A percentile compares a stretch with the other conserved stretches of the same genome.
Conservation (phyloP, 2,329 filamentous ascomycete species). For the Colletotrichum limetticola region DNA sequence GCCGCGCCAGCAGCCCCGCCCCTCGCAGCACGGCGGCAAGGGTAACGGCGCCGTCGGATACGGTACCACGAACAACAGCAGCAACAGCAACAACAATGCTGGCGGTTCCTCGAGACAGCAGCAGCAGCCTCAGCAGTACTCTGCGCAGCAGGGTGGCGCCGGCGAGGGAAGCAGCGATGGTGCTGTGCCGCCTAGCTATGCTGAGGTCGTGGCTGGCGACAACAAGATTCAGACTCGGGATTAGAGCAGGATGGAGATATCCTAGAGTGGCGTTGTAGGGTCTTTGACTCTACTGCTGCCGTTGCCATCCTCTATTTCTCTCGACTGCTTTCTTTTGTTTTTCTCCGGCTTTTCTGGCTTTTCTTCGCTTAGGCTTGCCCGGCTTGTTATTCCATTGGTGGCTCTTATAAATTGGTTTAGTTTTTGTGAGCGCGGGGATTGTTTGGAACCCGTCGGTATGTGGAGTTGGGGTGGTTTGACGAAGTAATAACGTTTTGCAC, state of each 20-base stretch:
- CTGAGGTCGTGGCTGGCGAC: slow-evolving; percentile 85
- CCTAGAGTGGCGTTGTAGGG: neutral
- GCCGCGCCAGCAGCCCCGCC: slow-evolving; percentile 45
- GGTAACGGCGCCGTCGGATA: slow-evolving; percentile 52
- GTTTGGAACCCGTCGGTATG: neutral
- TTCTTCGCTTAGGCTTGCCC: neutral
- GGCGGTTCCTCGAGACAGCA: slow-evolving; percentile 34
- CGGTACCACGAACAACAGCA: slow-evolving; percentile 51
- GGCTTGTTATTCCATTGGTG: neutral
- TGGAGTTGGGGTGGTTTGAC: slow-evolving; percentile 3
- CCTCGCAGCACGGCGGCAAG: slow-evolving; percentile 43
- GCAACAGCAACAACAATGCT: slow-evolving; percentile 39
- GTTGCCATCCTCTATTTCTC: neutral
- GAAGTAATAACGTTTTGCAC: slow-evolving; percentile 20
- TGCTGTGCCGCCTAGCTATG: slow-evolving; percentile 82
- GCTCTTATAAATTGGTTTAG: slow-evolving; percentile 2
- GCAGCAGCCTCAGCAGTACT: slow-evolving; percentile 38
- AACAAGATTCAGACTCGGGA: slow-evolving; percentile 85
- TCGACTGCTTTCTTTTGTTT: neutral
- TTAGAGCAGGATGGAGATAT: slow-evolving; percentile 44
- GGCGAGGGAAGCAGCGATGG: slow-evolving; percentile 57
- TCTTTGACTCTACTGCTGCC: neutral
- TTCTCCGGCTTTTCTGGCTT: neutral
- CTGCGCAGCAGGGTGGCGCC: slow-evolving; percentile 36
- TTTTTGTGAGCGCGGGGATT: neutral